Evolutionary conservation across 208 protist genomes (phyloP), one percentile per base, ranked within the genome.

Genomic region (Polymyxa betae): DNA sequence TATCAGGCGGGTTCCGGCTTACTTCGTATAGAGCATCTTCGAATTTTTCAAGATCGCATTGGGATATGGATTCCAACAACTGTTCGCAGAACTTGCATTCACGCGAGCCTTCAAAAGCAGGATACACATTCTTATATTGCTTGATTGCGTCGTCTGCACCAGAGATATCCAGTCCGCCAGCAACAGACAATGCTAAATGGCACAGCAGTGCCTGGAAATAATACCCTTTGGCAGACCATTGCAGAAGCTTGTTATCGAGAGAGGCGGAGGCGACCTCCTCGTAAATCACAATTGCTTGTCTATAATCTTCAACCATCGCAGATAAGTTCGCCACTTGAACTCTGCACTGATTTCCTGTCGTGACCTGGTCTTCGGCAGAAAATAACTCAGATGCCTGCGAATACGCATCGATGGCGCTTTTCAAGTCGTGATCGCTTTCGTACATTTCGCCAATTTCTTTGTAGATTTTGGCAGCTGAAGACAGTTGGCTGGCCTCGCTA

Each of bases 21-120:
- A 82, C 72, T 20, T 82, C 72, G 40, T 40, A 82, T 45, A 82
- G 16, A n/a, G 72, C 72, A 35, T 82, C 72, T 35, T 35, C 10
- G 35, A 82, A 82, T n/a, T 82, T 82, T 43, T 82, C 72, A 35
- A 45, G 5, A 43, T 82, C 72, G 72, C 72, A 5, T 45, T 35
- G 35, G 35, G 35, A 5, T 5, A 82, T 43, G 5, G 72, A 5
- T 82, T 82, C 72, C 5, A 5, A 35, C 12, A 82, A 45, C 72
- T 35, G n/a, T 35, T 82, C 72, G 40, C 72, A 82, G n/a, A 82
- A 82, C 40, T 82, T 82, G 72, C 72, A 82, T 82, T 82, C 72
- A 5, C 72, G 72, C 10, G 16, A 40, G 16, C 10, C n/a, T 35
- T 35, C 72, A 43, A 82, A 82, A 5, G 72, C 72, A 43, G 72